Evolutionary conservation across 371 early-diverging fungal genomes (phyloP), one percentile per base, ranked within the genome.

Genomic region (Mortierella sp.): DNA sequence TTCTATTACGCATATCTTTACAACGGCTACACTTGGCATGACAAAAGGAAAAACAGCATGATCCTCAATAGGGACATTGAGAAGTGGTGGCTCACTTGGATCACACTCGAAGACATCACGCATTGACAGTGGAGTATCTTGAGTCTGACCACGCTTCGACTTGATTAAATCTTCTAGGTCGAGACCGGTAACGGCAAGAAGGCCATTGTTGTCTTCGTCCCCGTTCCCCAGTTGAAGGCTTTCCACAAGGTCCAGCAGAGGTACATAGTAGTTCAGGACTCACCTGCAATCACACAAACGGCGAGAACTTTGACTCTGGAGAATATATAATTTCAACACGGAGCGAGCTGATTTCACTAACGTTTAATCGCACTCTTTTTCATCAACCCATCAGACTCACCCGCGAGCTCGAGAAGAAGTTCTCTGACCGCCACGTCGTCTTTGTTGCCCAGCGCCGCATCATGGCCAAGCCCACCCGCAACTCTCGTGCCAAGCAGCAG

Each of bases 381-480:
- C 14, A 43, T 43, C 43, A 1, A 43, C 14, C 14, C 43, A 22
- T 4, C 51, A 73, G 78, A 73, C 92, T 98, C 64, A 96, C 97
- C 78, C 96, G 98, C 85, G 99, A 98, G 90, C 92, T 98, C 75
- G 99, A 98, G 92, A 98, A 98, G 97, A 98, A 98, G 95, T 97
- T 98, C 94, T 95, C 96, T 80, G 98, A 98, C 89, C 94, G 97
- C 78, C 98, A 98, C 88, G 95, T 98, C 71, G 91, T 98, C 83
- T 91, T 98, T 74, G 89, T 98, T 86, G 98, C 97, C 74, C 94
- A 96, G 88, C 96, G 99, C 84, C 96, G 97, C 85, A 97, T 98
- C 88, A 88, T 98, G 86, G 88, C 93, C 84, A 95, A 94, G 91
- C 97, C 97, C 72, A 90, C 92, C 81, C 96, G 96, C 86, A 91